Base-by-base conservation (phyloP, 176 grass and related monocot species). In the Carex parvula region DNA sequence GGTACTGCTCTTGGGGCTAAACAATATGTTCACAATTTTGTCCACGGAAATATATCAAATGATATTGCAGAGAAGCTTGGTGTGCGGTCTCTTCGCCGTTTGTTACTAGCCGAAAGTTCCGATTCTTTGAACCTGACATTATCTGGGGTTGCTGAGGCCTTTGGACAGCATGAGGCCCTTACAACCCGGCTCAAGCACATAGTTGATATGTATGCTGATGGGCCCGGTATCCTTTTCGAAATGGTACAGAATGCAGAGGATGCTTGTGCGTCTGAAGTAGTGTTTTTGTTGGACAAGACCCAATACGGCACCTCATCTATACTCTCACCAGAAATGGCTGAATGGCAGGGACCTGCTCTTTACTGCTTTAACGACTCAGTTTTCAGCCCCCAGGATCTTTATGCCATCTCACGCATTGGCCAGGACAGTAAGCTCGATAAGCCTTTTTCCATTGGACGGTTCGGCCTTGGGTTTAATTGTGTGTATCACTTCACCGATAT, bases 401-500 rank as follows among this genome's bases (percentile, higher is more conserved):
- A 94, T 94, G 91, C 95, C 44, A 98, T 98, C 84, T 98, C 95
- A 84, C 89, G 92, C 80, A 91, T 98, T 83, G 95, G 92, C 68
- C 95, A 98, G 89, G 95, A 98, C 76, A 98, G 95, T 69, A 98
- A 98, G 89, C 92, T 98, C 72, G 95, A 98, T 81, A 98, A 93
- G 79, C 90, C 95, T 79, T 94, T 98, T 90, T 92, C 95, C 29
- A 98, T 98, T 61, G 95, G 95, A 85, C 90, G 92, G 84, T 98
- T 98, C 79, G 92, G 95, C 82, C 92, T 98, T 82, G 95, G 95
- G 78, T 98, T 98, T 84, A 98, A 98, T 73, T 98, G 95, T 82
- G 95, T 98, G 26, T 98, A 98, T 82, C 95, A 98, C 88, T 98
- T 98, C 83, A 98, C 95, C n/a, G 92, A 98, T 87, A 93, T 98